Percentiles rank a stretch among this genome's conserved stretches.
Conservation (phyloP, 1,139 yeast genomes). For the Yamadazyma songkhlaensis region DNA sequence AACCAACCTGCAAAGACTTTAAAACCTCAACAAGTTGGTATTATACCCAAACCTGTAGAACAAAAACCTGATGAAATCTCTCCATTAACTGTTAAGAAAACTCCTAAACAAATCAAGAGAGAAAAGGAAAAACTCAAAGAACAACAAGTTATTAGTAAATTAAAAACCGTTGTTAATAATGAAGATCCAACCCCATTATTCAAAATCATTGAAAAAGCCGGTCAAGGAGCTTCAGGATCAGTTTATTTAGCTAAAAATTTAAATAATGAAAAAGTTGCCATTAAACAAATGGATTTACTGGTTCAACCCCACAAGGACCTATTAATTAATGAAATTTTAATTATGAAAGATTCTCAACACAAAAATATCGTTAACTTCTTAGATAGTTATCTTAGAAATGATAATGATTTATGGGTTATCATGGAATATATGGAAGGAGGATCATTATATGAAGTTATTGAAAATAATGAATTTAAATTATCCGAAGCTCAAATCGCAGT, state of each 20-base stretch:
- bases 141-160: conserved; percentile 78
- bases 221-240: conserved; percentile 99
- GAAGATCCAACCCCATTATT: conserved; percentile 84
- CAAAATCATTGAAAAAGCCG: conserved; percentile 89
- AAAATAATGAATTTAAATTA: conserved; percentile 63
- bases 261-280: conserved; percentile 60
- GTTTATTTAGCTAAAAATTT: conserved; percentile 84
- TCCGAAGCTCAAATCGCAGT: conserved; percentile 82
- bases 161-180: conserved; percentile 78
- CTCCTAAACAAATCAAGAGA: conserved; percentile 49
- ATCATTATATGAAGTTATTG: conserved; percentile 83
- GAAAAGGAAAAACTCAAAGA: conserved; percentile 78
- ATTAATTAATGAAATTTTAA: conserved; percentile 57
- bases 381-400: conserved; percentile 43
- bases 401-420: conserved; percentile 73
- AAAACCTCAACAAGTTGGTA: conserved; percentile 1
- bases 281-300: conserved; percentile 91
- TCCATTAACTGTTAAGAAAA: conserved; percentile 17
- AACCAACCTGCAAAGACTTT: neutral
- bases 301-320: conserved; percentile 94
- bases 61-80: conserved; percentile 9
- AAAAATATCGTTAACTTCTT: conserved; percentile 47
- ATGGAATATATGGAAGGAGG: conserved; percentile 94
- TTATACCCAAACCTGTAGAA: neutral
- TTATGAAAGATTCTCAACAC: conserved; percentile 49